Evolutionary conservation across 208 protist species (phyloP), one percentile per base, ranked within the genome.

Genomic region (Leishmania gerbilli): DNA sequence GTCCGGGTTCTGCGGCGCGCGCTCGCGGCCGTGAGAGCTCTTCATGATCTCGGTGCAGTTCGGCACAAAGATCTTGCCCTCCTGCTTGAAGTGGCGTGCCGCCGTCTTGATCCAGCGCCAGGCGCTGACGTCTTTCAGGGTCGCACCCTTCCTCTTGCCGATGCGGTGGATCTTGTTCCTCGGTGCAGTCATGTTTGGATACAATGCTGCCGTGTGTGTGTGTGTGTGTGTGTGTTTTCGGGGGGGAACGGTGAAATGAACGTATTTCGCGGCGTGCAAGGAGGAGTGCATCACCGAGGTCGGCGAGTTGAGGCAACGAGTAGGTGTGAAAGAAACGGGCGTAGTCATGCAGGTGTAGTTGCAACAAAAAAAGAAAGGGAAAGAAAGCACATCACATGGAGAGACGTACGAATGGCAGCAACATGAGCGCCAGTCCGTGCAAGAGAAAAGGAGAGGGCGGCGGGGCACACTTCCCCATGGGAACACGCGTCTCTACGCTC

Each of bases 21-120:
- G 94, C 89, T 99, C 98, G 91, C 98, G 99, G 86, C 94, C 92
- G 84, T 92, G 89, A 74, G 94, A 98, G 76, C 98, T 99, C 94
- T 99, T 99, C 79, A 99, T 95, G 88, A 99, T 91, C 86, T 99
- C 99, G 74, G 96, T 94, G 93, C 98, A 99, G 88, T 97, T 94
- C 80, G 99, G 99, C 71, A 99, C 94, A 75, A 96, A 86, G 84
- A 98, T 81, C 86, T 96, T 97, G 76, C 96, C 96, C 90, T 97
- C 91, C 79, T 95, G 92, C 93, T 99, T 99, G 88, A 99, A 97
- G 94, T 99, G 95, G 71, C 90, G 91, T 77, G 97, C 97, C 76
- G 97, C 98, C 56, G 93, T 89, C 83, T 97, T 95, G 83, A 99
- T 97, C 96, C 99, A 99, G 82, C 98, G 94, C 89, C 97, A 93